Percentiles rank a stretch among this genome's conserved stretches.
These are phyloP conservation scores for Penicillium occitanis DNA, from an alignment of 2,329 filamentous ascomycete genomes.

Conservation along the genomic window DNA sequence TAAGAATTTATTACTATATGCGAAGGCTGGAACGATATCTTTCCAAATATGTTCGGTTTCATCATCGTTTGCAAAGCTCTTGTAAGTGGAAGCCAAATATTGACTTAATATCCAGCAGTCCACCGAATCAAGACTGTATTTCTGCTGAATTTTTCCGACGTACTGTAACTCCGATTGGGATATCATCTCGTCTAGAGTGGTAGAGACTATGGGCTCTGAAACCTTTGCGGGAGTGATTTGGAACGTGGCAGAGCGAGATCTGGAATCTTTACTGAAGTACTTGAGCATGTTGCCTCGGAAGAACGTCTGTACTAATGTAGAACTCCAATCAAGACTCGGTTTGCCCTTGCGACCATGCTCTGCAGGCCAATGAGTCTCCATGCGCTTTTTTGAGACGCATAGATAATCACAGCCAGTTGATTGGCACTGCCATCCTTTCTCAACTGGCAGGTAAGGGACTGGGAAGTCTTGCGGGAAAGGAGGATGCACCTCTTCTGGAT, in stretches of 20 bases:
- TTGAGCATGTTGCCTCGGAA: slow-evolving; percentile 31
- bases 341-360: slow-evolving; percentile 24
- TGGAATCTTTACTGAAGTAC: slow-evolving; percentile 28
- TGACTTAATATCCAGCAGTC: background rate
- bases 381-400: slow-evolving; percentile 34
- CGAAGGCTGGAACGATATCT: slow-evolving; percentile 36
- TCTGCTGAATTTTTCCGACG: background rate
- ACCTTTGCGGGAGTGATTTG: background rate
- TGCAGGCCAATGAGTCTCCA: slow-evolving; percentile 34
- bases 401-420: slow-evolving; percentile 29
- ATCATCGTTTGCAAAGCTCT: background rate
- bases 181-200: background rate
- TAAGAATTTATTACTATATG: slow-evolving; percentile 36
- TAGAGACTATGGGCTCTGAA: background rate
- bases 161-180: background rate
- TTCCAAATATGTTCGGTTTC: slow-evolving; percentile 1
- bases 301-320: slow-evolving; percentile 30
- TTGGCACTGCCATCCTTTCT: slow-evolving; percentile 29
- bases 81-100: background rate
- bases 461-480: slow-evolving; percentile 28
- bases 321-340: slow-evolving; percentile 25
- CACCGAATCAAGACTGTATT: background rate
- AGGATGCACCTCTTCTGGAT: slow-evolving; percentile 25
- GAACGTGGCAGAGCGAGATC: background rate
- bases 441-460: slow-evolving; percentile 28